Evolutionary conservation across 139 green algal species (phyloP).

Genomic region (Desmodesmus armatus): DNA sequence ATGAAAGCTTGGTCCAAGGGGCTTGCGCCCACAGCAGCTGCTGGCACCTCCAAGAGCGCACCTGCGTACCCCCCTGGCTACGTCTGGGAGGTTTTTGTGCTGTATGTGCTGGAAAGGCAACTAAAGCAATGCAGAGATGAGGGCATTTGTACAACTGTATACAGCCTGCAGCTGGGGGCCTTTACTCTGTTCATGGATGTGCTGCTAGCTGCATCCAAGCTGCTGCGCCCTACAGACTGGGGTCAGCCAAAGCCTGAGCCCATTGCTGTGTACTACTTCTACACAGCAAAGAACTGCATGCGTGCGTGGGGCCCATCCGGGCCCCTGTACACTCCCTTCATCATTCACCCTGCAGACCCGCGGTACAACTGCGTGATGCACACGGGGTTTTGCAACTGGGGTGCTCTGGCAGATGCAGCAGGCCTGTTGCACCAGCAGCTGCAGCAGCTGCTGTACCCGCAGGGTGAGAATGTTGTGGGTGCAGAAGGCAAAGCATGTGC

Average conservation of each 20-base stretch:
- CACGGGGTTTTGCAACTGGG: not conserved
- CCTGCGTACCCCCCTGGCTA: not conserved
- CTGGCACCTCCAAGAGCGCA: no score
- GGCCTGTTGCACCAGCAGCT: not conserved
- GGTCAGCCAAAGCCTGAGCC: no score
- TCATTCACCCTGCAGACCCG: not conserved
- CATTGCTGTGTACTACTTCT: no score
- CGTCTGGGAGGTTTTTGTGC: conserved; percentile 17
- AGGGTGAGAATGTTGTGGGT: no score
- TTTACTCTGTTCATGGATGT: conserved; percentile 5
- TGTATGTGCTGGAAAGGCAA: not conserved
- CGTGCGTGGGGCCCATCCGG: no score
- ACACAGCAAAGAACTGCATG: no score
- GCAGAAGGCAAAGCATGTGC: no score
- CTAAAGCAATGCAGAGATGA: not conserved
- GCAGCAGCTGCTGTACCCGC: not conserved
- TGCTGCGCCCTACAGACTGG: no score
- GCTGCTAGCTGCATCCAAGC: not conserved
- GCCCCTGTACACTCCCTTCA: not conserved
- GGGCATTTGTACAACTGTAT: no score
- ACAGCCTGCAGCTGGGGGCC: not conserved
- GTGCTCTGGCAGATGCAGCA: not conserved
- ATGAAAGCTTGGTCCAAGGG: no score
- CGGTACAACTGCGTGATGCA: not conserved
- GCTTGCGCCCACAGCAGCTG: no score